Conservation (phyloP, 2,329 filamentous ascomycete genomes). For the Acephala macrosclerotiorum region DNA sequence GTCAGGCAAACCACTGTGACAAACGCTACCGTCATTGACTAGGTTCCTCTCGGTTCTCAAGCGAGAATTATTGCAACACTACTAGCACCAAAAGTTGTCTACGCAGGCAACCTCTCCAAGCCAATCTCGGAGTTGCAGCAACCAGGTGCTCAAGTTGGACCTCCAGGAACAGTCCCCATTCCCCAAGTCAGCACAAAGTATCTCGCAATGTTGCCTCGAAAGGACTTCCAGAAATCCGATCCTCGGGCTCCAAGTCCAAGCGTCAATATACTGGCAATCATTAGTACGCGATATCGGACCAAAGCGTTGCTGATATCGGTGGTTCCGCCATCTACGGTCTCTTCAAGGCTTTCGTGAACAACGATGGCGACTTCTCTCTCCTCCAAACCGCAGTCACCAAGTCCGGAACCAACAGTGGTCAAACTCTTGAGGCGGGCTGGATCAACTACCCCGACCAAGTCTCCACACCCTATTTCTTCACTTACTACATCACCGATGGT, state of each 20-base stretch:
- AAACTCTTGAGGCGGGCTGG: slow-evolving; percentile 32
- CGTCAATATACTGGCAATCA: slow-evolving; percentile 19
- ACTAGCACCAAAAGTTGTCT: slow-evolving; percentile 14
- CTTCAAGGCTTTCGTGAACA: slow-evolving; percentile 23
- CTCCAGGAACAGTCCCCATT: slow-evolving; percentile 29
- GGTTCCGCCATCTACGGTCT: slow-evolving; percentile 26
- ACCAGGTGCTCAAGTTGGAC: slow-evolving; percentile 20
- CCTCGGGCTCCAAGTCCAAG: slow-evolving; percentile 6
- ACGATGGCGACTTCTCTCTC: slow-evolving; percentile 26
- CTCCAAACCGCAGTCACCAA: slow-evolving; percentile 28
- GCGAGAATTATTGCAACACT: slow-evolving; percentile 22
- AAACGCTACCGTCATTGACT: slow-evolving; percentile 27
- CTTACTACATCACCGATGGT: slow-evolving; percentile 27
- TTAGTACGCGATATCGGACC: slow-evolving; percentile 27
- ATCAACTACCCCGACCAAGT: slow-evolving; percentile 28
- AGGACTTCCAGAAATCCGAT: slow-evolving; percentile 1
- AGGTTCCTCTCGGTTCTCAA: slow-evolving; percentile 27
- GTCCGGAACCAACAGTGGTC: slow-evolving; percentile 3
- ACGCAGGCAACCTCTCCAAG: slow-evolving; percentile 8
- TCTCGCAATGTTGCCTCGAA: slow-evolving; percentile 6
- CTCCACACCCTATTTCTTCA: slow-evolving; percentile 25
- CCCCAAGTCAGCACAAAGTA: slow-evolving; percentile 15
- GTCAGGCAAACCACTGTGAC: slow-evolving; percentile 24
- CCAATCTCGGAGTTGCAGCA: slow-evolving; percentile 19
- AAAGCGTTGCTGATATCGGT: slow-evolving; percentile 20